These are phyloP conservation scores for Telopea speciosissima DNA, from an alignment of 177 flowering plant genomes.

Conservation along the genomic window DNA sequence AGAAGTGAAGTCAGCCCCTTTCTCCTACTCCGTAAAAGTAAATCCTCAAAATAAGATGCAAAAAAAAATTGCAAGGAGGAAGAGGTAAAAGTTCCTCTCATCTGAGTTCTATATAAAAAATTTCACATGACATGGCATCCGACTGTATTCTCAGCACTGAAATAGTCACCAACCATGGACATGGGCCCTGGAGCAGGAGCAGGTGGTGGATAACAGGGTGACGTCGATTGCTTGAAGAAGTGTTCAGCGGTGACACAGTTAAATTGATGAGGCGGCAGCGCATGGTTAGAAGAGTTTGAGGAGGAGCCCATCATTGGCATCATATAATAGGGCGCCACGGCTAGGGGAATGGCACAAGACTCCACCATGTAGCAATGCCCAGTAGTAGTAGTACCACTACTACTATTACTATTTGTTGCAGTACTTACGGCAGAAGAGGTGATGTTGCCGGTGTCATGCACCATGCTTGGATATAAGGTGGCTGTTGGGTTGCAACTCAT, in stretches of 20 bases:
- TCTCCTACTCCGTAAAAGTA: too few relatives aligned
- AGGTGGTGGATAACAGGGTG: slow-evolving; percentile 4
- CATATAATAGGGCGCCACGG: slow-evolving; percentile 7
- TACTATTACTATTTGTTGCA: too few relatives aligned
- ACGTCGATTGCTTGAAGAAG: background rate
- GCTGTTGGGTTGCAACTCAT: slow-evolving; percentile 4
- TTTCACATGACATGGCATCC: slow-evolving; percentile 39
- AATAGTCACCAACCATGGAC: slow-evolving; percentile 33
- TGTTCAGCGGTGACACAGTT: too few relatives aligned
- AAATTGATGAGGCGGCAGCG: too few relatives aligned
- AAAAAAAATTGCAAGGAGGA: too few relatives aligned
- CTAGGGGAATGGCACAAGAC: slow-evolving; percentile 13
- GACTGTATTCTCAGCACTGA: slow-evolving; percentile 39
- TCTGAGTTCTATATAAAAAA: too few relatives aligned
- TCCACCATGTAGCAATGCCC: slow-evolving; percentile 16
- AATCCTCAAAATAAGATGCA: too few relatives aligned
- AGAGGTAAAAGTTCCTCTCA: too few relatives aligned
- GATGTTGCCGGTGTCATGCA: slow-evolving; percentile 10
- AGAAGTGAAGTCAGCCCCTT: too few relatives aligned
- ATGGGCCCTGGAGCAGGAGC: slow-evolving; percentile 13
- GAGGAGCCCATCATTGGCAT: slow-evolving; percentile 16
- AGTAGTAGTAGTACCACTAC: too few relatives aligned
- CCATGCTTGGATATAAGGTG: slow-evolving; percentile 13
- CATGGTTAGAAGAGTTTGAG: background rate
- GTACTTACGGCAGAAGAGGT: background rate